phyloP scores from a whole-genome alignment of 2,329 filamentous ascomycete species.

The Orbilia ellipsospora region DNA sequence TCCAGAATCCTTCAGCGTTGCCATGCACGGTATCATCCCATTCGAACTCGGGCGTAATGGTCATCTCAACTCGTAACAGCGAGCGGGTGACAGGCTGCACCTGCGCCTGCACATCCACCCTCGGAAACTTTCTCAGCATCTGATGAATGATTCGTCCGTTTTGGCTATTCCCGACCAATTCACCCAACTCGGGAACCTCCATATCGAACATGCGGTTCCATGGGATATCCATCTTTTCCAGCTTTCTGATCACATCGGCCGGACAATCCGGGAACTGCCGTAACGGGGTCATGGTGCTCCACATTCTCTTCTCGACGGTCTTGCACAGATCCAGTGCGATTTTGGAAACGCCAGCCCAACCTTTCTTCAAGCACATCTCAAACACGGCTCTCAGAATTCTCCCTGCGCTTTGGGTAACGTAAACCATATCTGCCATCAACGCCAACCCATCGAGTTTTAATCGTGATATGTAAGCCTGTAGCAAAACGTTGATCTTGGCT shows the following conservation, averaged over 20 bases:
- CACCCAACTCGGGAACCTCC: slow-evolving; percentile 74
- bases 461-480: slow-evolving; percentile 96
- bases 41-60: slow-evolving; percentile 91
- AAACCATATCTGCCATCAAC: slow-evolving; percentile 97
- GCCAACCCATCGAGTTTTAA: slow-evolving; percentile 93
- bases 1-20: slow-evolving; percentile 92
- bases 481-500: slow-evolving; percentile 95
- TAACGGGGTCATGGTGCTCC: slow-evolving; percentile 97
- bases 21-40: slow-evolving; percentile 95
- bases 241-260: slow-evolving; percentile 84
- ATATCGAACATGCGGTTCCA: slow-evolving; percentile 96
- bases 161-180: slow-evolving; percentile 65
- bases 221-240: slow-evolving; percentile 91
- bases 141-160: slow-evolving; percentile 86
- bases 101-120: slow-evolving; percentile 90
- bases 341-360: slow-evolving; percentile 93
- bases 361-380: slow-evolving; percentile 96
- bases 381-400: slow-evolving; percentile 96
- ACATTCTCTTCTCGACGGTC: slow-evolving; percentile 99
- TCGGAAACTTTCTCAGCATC: slow-evolving; percentile 90
- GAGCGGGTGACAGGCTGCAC: slow-evolving; percentile 95
- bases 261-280: slow-evolving; percentile 88
- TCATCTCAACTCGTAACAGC: slow-evolving; percentile 88
- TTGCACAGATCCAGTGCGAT: slow-evolving; percentile 94
- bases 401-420: slow-evolving; percentile 96